A percentile compares a stretch with the other conserved stretches of the same genome.
Conservation (phyloP, 2,329 filamentous ascomycete genomes). For the Hortaea werneckii region DNA sequence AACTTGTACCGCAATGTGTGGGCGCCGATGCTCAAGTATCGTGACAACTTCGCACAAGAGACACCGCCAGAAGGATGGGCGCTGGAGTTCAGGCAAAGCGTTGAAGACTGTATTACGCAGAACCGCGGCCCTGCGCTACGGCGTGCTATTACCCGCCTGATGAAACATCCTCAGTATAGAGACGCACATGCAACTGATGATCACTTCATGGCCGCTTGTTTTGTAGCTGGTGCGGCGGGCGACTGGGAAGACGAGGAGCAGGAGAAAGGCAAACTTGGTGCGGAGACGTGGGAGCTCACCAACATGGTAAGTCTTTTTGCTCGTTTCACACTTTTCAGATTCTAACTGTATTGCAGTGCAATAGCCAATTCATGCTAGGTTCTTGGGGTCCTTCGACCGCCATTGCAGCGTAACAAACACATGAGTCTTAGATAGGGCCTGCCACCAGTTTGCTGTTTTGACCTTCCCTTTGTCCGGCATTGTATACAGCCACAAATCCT, state of each 20-base stretch:
- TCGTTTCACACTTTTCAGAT: neutral
- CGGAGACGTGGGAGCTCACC: slow-evolving; percentile 56
- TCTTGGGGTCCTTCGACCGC: neutral
- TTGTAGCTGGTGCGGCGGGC: slow-evolving; percentile 49
- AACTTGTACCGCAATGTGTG: slow-evolving; percentile 60
- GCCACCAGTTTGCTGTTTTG: no score
- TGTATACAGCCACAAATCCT: no score
- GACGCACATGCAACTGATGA: slow-evolving; percentile 62
- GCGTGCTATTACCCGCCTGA: slow-evolving; percentile 48
- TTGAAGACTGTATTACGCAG: slow-evolving; percentile 49
- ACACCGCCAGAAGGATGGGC: slow-evolving; percentile 50
- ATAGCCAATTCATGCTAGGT: slow-evolving; percentile 6
- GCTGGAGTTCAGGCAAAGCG: slow-evolving; percentile 55
- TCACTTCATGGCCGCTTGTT: slow-evolving; percentile 57
- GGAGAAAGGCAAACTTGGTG: slow-evolving; percentile 35
- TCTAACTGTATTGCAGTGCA: slow-evolving; percentile 2
- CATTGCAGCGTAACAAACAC: neutral
- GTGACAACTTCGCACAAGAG: slow-evolving; percentile 53
- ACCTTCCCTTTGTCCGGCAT: no score
- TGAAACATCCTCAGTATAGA: slow-evolving; percentile 57
- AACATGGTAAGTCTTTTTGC: slow-evolving; percentile 38
- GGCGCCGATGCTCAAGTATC: slow-evolving; percentile 52
- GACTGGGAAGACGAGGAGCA: slow-evolving; percentile 29
- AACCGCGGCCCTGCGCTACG: slow-evolving; percentile 45
- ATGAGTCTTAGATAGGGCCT: neutral